Percentiles rank a stretch among this genome's conserved stretches.
phyloP scores from a whole-genome alignment of 306 rosid species.

The Cucumis cinereus region DNA sequence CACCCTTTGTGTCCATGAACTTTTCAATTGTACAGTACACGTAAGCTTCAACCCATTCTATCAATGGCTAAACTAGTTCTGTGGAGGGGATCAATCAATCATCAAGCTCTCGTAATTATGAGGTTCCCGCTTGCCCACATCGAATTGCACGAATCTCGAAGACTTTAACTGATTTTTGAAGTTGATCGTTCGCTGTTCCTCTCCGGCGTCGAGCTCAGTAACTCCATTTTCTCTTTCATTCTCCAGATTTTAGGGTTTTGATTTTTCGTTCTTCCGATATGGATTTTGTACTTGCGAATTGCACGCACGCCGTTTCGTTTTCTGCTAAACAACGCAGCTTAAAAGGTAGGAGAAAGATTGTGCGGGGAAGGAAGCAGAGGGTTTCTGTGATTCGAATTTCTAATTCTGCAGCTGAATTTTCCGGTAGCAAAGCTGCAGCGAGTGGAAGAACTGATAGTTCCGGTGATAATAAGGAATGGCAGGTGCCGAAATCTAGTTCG shows the following conservation, averaged over 20 bases:
- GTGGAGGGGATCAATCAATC: neutral
- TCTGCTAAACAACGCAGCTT: neutral
- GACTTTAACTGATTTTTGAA: neutral
- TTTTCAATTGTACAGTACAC: neutral
- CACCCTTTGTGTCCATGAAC: no score
- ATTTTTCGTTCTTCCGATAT: neutral
- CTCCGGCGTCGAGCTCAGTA: neutral
- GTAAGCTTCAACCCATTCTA: neutral
- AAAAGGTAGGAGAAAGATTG: neutral
- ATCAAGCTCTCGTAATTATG: neutral
- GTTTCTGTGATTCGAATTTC: conserved; percentile 14
- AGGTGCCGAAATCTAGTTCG: conserved; percentile 28
- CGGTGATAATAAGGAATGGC: conserved; percentile 11
- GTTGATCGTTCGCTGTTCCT: neutral
- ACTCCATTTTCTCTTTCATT: neutral
- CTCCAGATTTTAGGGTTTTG: conserved; percentile 2
- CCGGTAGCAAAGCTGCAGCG: conserved; percentile 17
- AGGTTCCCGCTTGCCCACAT: neutral
- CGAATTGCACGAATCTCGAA: neutral
- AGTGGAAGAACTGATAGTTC: conserved; percentile 4
- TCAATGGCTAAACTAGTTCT: neutral
- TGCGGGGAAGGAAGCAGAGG: conserved; percentile 12
- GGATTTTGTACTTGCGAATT: conserved; percentile 8
- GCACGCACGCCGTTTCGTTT: conserved; percentile 3
- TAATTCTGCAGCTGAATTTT: conserved; percentile 24